Percentiles rank a stretch among this genome's conserved stretches.
phyloP scores from a whole-genome alignment of 495 filamentous ascomycete species.

The Penicillium canescens region DNA sequence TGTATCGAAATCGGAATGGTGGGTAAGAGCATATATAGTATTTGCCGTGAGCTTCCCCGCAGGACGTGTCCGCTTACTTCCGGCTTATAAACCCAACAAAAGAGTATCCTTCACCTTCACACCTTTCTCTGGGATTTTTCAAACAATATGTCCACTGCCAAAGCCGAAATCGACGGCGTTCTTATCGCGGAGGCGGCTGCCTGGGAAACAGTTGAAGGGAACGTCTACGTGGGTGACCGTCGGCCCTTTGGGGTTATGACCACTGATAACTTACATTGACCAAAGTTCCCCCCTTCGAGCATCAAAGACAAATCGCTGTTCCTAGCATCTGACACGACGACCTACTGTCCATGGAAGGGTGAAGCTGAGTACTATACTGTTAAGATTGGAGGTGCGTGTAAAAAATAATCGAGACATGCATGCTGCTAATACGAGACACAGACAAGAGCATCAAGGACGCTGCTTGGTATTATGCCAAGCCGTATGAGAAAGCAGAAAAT shows the following conservation, averaged over 20 bases:
- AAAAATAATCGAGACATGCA: not conserved
- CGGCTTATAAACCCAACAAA: too few species aligned
- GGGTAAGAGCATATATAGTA: too few species aligned
- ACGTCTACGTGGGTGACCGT: constrained; percentile 55
- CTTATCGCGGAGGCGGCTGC: constrained; percentile 60
- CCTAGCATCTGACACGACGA: constrained; percentile 49
- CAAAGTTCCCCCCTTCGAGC: constrained; percentile 34
- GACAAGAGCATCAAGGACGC: constrained; percentile 57
- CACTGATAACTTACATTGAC: constrained; percentile 5
- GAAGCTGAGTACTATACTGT: constrained; percentile 66
- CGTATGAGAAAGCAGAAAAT: constrained; percentile 55
- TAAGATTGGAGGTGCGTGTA: constrained; percentile 50
- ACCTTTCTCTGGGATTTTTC: not conserved
- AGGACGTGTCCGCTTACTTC: too few species aligned
- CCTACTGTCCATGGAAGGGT: constrained; percentile 71
- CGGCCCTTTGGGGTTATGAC: not conserved
- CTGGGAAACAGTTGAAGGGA: constrained; percentile 70
- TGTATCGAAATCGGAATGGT: too few species aligned
- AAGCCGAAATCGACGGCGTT: constrained; percentile 57
- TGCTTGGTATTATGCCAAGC: constrained; percentile 66
- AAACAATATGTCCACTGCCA: constrained; percentile 49
- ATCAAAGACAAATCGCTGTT: constrained; percentile 48
- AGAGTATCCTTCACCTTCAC: too few species aligned
- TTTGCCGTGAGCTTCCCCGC: too few species aligned
- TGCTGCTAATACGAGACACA: constrained; percentile 24